phyloP scores from a whole-genome alignment of 2,329 filamentous ascomycete species.

The Coniochaeta pulveracea region DNA sequence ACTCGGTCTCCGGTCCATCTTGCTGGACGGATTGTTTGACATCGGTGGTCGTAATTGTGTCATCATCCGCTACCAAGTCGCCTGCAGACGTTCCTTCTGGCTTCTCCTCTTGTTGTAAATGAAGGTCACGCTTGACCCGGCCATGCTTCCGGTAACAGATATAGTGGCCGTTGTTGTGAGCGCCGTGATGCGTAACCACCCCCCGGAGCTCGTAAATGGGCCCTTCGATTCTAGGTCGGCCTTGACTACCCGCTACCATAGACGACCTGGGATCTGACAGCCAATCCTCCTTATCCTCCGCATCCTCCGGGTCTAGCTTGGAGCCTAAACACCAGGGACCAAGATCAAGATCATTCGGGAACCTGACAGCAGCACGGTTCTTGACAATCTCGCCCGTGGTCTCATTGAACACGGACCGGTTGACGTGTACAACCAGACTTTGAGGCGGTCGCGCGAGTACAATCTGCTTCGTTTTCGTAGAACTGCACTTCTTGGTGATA shows the following conservation, averaged over 20 bases:
- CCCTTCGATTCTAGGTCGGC: conserved; percentile 39
- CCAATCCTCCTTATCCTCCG: conserved; percentile 52
- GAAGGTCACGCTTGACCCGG: conserved; percentile 9
- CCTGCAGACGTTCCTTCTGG: conserved; percentile 8
- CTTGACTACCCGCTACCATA: conserved; percentile 54
- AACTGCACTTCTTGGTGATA: conserved; percentile 52
- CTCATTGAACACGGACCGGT: conserved; percentile 85
- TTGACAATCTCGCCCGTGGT: conserved; percentile 69
- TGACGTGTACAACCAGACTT: conserved; percentile 77
- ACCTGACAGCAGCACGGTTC: conserved; percentile 69
- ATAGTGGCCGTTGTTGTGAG: conserved; percentile 93
- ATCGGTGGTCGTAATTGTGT: conserved; percentile 8
- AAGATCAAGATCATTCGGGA: conserved; percentile 64
- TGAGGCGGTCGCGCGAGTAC: conserved; percentile 74
- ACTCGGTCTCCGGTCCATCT: conserved; percentile 19
- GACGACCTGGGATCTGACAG: conserved; percentile 54
- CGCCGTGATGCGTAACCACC: conserved; percentile 78
- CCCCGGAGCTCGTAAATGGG: conserved; percentile 68
- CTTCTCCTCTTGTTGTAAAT: too few species aligned
- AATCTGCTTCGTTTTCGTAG: conserved; percentile 82
- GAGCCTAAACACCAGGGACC: conserved; percentile 77
- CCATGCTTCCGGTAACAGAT: conserved; percentile 75
- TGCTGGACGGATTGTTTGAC: conserved; percentile 12
- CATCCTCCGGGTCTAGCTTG: conserved; percentile 16
- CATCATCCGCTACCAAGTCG: conserved; percentile 14